phyloP scores from a whole-genome alignment of 352 stramenopile species.

The Pythium periplocum region DNA sequence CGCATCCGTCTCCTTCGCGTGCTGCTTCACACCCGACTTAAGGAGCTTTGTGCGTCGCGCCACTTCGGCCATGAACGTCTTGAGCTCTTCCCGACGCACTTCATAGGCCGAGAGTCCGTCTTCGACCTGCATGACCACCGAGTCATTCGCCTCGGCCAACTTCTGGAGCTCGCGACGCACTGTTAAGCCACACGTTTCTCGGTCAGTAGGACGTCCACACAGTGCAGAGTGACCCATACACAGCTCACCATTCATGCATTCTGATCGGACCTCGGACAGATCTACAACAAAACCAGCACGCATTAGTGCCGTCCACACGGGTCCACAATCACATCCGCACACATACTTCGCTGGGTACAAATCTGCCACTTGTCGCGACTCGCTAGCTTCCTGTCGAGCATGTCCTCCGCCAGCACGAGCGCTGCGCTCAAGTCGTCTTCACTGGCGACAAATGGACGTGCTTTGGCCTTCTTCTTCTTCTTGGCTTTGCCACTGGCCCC shows the following conservation, averaged over 20 bases:
- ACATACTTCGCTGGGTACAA: slow-evolving; percentile 27
- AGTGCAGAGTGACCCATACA: too few species aligned
- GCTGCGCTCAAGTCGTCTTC: slow-evolving; percentile 16
- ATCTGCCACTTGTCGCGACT: slow-evolving; percentile 27
- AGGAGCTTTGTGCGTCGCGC: too few species aligned
- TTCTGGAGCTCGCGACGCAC: slow-evolving; percentile 42
- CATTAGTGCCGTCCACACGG: too few species aligned
- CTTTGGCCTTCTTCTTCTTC: too few species aligned
- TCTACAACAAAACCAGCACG: slow-evolving; percentile 4
- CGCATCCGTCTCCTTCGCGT: slow-evolving; percentile 1
- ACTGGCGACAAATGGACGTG: not conserved
- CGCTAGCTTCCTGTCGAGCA: slow-evolving; percentile 17
- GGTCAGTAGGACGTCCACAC: too few species aligned
- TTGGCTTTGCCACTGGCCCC: too few species aligned
- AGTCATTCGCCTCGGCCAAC: slow-evolving; percentile 29
- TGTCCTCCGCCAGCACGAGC: slow-evolving; percentile 13
- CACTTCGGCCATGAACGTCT: slow-evolving; percentile 4
- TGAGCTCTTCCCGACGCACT: slow-evolving; percentile 7
- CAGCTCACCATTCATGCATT: slow-evolving; percentile 26
- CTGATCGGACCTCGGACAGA: slow-evolving; percentile 21
- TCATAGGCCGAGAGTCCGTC: slow-evolving; percentile 11
- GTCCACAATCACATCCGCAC: not conserved
- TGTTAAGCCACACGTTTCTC: slow-evolving; percentile 1
- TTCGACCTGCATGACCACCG: slow-evolving; percentile 28
- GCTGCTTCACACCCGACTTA: not conserved